Evolutionary conservation across 148 eudicot species (phyloP).

Genomic region (Suaeda aralocaspica): DNA sequence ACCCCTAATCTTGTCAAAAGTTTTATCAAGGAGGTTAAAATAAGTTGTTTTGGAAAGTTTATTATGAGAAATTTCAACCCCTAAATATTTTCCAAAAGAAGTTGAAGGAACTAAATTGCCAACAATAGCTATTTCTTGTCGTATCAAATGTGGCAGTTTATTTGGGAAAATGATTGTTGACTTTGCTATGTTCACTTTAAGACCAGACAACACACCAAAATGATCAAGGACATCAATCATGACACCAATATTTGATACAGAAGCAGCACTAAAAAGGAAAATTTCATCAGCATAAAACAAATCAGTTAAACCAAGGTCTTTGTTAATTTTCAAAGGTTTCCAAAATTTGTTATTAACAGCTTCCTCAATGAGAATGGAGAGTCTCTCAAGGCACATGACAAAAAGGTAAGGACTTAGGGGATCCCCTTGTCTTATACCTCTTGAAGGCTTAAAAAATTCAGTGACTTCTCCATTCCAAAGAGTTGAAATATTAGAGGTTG

Average conservation of each 20-base stretch:
- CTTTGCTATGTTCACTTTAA: neutral
- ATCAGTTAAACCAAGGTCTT: neutral
- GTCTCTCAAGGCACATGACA: neutral
- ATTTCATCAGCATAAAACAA: neutral
- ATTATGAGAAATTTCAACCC: neutral
- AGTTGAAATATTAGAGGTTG: neutral
- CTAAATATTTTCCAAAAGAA: neutral
- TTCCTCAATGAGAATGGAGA: neutral
- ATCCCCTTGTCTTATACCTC: constrained; percentile 10
- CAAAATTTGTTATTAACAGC: neutral
- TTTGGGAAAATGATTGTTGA: neutral
- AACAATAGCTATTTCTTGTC: neutral
- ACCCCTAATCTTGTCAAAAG: neutral
- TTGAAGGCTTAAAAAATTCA: rapidly evolving
- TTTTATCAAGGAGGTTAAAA: neutral
- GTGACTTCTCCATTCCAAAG: neutral
- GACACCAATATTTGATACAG: no score
- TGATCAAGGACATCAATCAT: no score
- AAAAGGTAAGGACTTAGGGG: constrained; percentile 5
- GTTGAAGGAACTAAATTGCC: neutral
- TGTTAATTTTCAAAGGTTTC: neutral
- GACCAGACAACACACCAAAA: neutral
- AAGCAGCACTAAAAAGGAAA: no score
- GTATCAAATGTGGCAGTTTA: neutral
- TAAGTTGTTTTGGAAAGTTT: neutral